Evolutionary conservation across 1,284 basidiomycete genomes (phyloP).

Genomic region (Ceratobasidium sp.): DNA sequence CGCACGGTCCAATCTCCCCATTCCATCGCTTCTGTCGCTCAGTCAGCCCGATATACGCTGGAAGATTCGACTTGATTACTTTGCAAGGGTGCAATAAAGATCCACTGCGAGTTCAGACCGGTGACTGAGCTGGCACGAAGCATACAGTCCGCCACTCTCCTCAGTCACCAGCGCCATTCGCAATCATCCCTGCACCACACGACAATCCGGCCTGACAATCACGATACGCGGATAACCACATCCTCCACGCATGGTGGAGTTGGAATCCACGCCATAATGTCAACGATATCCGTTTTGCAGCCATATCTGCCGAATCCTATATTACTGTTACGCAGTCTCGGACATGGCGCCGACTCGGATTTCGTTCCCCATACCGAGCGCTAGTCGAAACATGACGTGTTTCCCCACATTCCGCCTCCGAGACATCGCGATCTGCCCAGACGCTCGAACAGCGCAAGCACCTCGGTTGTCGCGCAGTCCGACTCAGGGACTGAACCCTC

Average conservation of each 20-base stretch:
- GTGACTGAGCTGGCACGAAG: constrained; percentile 12
- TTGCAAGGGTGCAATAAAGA: not conserved
- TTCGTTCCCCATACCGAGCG: constrained; percentile 3
- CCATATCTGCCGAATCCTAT: too few species aligned
- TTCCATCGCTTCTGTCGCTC: constrained; percentile 22
- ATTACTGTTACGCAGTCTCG: too few species aligned
- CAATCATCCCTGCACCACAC: not conserved
- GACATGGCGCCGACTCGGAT: not conserved
- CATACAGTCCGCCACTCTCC: not conserved
- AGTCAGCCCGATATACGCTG: not conserved
- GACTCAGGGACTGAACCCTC: constrained; percentile 1
- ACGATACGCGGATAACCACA: not conserved
- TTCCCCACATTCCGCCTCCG: not conserved
- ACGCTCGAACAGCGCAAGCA: constrained; percentile 8
- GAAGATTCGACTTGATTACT: constrained; percentile 6
- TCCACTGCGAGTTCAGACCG: not conserved
- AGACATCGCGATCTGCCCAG: constrained; percentile 8
- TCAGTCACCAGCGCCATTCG: not conserved
- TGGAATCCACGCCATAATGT: too few species aligned
- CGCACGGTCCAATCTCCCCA: constrained; percentile 35
- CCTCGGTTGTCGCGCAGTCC: constrained; percentile 8
- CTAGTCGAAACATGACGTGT: constrained; percentile 11
- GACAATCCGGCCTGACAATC: not conserved
- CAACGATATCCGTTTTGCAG: not conserved
- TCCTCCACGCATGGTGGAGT: too few species aligned